phyloP scores from a whole-genome alignment of 2,329 filamentous ascomycete genomes.

The Harringtonia aguacate region DNA sequence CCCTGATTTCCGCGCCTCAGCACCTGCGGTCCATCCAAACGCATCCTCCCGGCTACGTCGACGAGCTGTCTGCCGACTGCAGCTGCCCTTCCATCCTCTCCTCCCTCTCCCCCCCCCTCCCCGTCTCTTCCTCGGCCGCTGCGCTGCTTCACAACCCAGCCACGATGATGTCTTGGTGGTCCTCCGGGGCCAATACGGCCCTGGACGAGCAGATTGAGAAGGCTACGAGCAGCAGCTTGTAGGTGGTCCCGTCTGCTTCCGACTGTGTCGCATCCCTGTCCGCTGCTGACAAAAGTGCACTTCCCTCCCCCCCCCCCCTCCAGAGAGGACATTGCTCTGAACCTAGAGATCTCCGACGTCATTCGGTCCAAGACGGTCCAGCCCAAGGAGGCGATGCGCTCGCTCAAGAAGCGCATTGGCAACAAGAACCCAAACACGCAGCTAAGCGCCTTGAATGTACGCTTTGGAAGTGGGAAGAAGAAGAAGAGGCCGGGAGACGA shows the following conservation, averaged over 20 bases:
- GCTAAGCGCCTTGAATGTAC: constrained; percentile 82
- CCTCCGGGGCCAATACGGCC: constrained; percentile 77
- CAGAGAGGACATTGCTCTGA: constrained; percentile 92
- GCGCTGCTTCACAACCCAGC: neutral
- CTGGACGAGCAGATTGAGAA: constrained; percentile 96
- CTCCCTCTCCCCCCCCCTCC: neutral
- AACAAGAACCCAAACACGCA: constrained; percentile 98
- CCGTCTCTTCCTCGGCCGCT: neutral
- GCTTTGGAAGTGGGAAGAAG: constrained; percentile 8
- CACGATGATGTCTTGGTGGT: constrained; percentile 89
- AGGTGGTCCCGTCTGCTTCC: constrained; percentile 22
- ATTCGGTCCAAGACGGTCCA: constrained; percentile 96
- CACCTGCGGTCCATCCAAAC: too few species aligned
- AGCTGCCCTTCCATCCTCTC: too few species aligned
- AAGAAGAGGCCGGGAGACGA: too few species aligned
- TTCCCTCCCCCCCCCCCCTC: neutral
- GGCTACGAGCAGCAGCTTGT: constrained; percentile 91
- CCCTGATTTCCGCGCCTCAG: too few species aligned
- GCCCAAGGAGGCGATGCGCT: constrained; percentile 96
- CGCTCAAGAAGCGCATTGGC: constrained; percentile 84
- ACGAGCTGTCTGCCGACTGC: too few species aligned
- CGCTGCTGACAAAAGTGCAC: neutral
- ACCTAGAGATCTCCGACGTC: constrained; percentile 95
- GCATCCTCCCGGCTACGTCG: too few species aligned
- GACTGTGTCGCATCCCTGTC: neutral